A percentile compares a stretch with the other conserved stretches of the same genome.
Evolutionary conservation across 805 yeast genomes (phyloP).

Genomic region (Pichia nakasei): DNA sequence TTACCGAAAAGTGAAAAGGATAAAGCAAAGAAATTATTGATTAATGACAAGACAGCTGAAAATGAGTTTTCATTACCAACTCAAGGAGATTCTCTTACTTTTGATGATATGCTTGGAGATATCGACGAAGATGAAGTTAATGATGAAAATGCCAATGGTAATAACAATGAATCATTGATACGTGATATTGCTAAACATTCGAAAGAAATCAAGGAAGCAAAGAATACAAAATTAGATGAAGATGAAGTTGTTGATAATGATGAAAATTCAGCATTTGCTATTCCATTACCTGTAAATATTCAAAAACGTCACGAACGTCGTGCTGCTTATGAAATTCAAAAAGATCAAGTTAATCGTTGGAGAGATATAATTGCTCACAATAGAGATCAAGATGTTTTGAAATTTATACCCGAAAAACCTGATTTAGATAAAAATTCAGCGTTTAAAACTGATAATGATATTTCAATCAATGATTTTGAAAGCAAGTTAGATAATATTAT

Average conservation of each 20-base stretch:
- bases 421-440: conserved; percentile 44
- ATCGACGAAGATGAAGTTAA: conserved; percentile 34
- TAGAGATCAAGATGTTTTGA: conserved; percentile 75
- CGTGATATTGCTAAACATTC: conserved; percentile 35
- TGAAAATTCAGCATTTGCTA: conserved; percentile 39
- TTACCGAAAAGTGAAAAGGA: conserved; percentile 21
- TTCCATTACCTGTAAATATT: conserved; percentile 80
- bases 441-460: conserved; percentile 37
- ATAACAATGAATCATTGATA: conserved; percentile 32
- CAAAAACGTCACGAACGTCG: conserved; percentile 78
- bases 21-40: conserved; percentile 37
- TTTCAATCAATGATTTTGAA: conserved; percentile 56
- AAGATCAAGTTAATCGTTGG: conserved; percentile 84
- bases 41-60: conserved; percentile 49
- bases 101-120: conserved; percentile 69
- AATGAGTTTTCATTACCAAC: conserved; percentile 65
- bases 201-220: background rate
- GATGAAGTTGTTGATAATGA: conserved; percentile 21
- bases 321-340: conserved; percentile 87
- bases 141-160: background rate
- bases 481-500: conserved; percentile 52
- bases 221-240: conserved; percentile 13
- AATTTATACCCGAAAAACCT: conserved; percentile 48
- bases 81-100: conserved; percentile 46
- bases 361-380: conserved; percentile 69